Percentiles rank a stretch among this genome's conserved stretches.
These are phyloP conservation scores for Pterocarpus macrocarpus DNA, from an alignment of 306 rosid species.

Conservation along the genomic window DNA sequence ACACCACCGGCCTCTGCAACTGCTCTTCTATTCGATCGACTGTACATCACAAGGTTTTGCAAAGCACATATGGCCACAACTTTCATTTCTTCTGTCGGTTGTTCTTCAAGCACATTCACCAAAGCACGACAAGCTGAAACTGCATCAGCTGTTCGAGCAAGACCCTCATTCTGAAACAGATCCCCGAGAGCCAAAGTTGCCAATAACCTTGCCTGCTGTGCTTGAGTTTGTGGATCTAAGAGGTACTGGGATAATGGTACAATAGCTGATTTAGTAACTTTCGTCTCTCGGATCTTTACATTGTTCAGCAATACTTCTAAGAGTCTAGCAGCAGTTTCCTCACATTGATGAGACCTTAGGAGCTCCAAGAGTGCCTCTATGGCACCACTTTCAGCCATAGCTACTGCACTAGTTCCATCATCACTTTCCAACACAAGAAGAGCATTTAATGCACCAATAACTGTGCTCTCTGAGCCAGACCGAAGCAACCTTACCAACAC, in stretches of 20 bases:
- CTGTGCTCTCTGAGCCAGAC: conserved; percentile 89
- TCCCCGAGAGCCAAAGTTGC: conserved; percentile 99
- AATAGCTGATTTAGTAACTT: conserved; percentile 89
- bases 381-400: conserved; percentile 99
- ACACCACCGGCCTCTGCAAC: conserved; percentile 99
- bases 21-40: conserved; percentile 95
- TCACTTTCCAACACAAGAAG: conserved; percentile 96
- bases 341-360: conserved; percentile 93
- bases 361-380: conserved; percentile 98
- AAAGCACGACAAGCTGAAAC: conserved; percentile 99
- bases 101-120: conserved; percentile 98
- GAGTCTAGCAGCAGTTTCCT: conserved; percentile 95
- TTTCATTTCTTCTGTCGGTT: conserved; percentile 99
- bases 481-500: conserved; percentile 96
- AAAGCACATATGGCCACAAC: conserved; percentile 98
- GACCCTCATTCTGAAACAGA: conserved; percentile 92
- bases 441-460: conserved; percentile 93
- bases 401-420: conserved; percentile 92
- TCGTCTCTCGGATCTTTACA: conserved; percentile 93
- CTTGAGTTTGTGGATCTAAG: conserved; percentile 98
- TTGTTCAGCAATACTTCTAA: conserved; percentile 94
- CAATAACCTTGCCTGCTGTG: conserved; percentile 93
- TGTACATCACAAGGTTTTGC: conserved; percentile 98
- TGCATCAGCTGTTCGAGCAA: conserved; percentile 93
- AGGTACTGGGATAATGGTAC: conserved; percentile 96